A percentile compares a stretch with the other conserved stretches of the same genome.
These are phyloP conservation scores for Heliamphora pulchella DNA, from an alignment of 179 eudicot species.

Conservation along the genomic window DNA sequence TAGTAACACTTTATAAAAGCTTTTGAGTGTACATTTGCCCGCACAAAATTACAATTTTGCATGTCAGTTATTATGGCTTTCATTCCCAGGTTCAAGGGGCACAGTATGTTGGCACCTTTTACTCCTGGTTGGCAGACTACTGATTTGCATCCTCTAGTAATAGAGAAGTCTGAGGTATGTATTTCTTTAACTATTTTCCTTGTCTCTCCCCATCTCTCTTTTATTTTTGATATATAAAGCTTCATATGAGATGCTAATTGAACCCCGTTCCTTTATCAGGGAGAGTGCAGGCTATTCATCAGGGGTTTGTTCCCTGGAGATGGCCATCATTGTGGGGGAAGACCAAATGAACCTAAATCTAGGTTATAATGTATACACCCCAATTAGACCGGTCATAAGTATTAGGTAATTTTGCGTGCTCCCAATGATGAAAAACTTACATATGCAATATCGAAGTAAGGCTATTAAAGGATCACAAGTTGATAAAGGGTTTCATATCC, in stretches of 20 bases:
- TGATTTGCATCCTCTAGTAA: slow-evolving; percentile 69
- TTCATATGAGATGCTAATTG: not conserved
- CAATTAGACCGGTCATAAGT: no score
- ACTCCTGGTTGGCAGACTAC: slow-evolving; percentile 89
- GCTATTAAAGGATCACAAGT: no score
- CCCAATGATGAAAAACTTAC: no score
- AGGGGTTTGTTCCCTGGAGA: not conserved
- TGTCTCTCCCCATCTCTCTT: not conserved
- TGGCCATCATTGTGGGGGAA: no score
- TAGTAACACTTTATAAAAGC: not conserved
- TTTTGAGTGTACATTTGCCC: not conserved
- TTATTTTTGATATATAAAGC: not conserved
- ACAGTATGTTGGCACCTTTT: slow-evolving; percentile 91
- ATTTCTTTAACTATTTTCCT: not conserved
- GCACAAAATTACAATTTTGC: not conserved
- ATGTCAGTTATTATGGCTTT: not conserved
- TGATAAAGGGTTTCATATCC: no score
- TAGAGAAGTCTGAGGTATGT: slow-evolving; percentile 76
- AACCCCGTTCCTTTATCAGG: not conserved
- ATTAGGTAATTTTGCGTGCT: no score
- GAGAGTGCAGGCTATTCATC: not conserved
- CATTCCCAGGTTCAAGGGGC: slow-evolving; percentile 64
- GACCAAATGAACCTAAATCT: not conserved
- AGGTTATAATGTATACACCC: no score
- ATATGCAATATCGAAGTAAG: no score